phyloP scores from a whole-genome alignment of 805 yeast species.

The Diddensiella santjacobensis region DNA sequence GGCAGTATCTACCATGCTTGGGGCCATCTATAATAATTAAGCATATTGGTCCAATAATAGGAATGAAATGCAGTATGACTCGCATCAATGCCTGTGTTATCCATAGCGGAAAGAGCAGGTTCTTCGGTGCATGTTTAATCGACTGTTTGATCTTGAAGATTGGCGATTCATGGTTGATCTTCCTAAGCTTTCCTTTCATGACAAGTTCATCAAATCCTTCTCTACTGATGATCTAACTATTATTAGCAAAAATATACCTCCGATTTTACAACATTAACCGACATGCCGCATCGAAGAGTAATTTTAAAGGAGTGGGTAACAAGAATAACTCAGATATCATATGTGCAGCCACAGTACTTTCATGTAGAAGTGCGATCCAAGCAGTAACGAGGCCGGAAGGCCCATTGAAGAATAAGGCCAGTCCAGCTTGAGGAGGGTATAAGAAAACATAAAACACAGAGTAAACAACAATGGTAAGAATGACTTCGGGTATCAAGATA shows the following conservation, averaged over 20 bases:
- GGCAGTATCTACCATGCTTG: constrained; percentile 49
- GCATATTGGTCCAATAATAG: constrained; percentile 56
- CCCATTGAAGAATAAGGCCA: constrained; percentile 44
- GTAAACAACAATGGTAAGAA: constrained; percentile 39
- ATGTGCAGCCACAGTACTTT: constrained; percentile 41
- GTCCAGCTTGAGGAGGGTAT: constrained; percentile 45
- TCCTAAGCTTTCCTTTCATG: constrained; percentile 36
- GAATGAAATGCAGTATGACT: constrained; percentile 46
- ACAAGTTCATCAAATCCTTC: constrained; percentile 47
- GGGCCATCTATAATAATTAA: constrained; percentile 52
- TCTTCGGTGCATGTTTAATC: constrained; percentile 37
- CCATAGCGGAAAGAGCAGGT: constrained; percentile 41
- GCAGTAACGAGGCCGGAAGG: constrained; percentile 50
- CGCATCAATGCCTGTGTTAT: constrained; percentile 36
- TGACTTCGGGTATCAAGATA: constrained; percentile 44
- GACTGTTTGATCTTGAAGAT: constrained; percentile 31
- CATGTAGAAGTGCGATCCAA: constrained; percentile 43
- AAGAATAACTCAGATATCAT: constrained; percentile 41
- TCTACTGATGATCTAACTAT: constrained; percentile 32
- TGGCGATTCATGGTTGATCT: constrained; percentile 33
- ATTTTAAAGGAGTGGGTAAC: constrained; percentile 46
- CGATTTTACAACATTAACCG: neutral
- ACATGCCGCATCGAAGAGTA: constrained; percentile 46
- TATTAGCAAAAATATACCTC: neutral
- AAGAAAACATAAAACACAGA: constrained; percentile 36